Evolutionary conservation across 2,329 filamentous ascomycete genomes (phyloP), one percentile per base, ranked within the genome.

Genomic region (Drechslerella coelobrocha): DNA sequence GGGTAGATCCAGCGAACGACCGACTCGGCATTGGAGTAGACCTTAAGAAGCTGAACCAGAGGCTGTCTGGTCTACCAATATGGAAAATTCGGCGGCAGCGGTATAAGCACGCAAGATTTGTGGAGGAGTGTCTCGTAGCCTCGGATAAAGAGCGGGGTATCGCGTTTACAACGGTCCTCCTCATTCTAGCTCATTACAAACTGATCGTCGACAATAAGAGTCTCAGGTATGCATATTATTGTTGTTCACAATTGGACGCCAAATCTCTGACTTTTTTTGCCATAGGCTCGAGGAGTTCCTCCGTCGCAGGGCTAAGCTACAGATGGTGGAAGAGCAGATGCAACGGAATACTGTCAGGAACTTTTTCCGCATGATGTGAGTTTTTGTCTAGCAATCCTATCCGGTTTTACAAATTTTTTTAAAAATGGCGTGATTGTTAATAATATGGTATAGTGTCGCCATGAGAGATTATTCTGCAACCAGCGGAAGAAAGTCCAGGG

Each of bases 161-260:
- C 68, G 89, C 90, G 0, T 99, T 99, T 78, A 94, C 91, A 2
- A 88, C 89, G 5, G 89, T 97, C 21, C 83, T 99, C 55, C 94
- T 99, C 89, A 95, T 96, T 71, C 83, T 99, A 63, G 93, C 95
- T 31, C 94, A 99, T 79, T 96, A 99, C 83, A 99, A 97, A 77
- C 92, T 99, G 77, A 99, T 99, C 78, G 96, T 89, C 75, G 94
- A 99, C 79, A 97, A 89, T 81, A 97, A 97, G 83, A 96, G 92
- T 79, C 81, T 99, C 77, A 88, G 85, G 88, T 90, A 81, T 14
- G 7, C n/a, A 19, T 45, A 21, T 19, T n/a, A 34, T 34, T 34
- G 12, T 34, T 39, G n/a, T n/a, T n/a, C n/a, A n/a, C n/a, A n/a
- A n/a, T n/a, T n/a, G n/a, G n/a, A n/a, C n/a, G n/a, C n/a, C n/a